These are phyloP conservation scores for Mortierella sp. DNA, from an alignment of 371 early-diverging fungal species.

Conservation along the genomic window DNA sequence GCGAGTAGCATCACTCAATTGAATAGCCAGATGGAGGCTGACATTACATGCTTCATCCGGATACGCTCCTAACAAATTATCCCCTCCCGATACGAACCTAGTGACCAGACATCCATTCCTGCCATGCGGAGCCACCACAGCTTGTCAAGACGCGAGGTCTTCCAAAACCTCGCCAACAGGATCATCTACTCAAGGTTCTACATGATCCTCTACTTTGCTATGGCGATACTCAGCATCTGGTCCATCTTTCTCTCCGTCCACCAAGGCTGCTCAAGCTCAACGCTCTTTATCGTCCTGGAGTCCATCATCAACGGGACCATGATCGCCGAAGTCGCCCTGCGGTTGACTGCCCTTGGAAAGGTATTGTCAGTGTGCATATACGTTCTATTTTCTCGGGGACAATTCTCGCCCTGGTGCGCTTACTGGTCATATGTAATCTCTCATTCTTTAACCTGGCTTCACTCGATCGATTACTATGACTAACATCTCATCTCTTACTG, in stretches of 20 bases:
- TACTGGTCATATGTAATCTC: background rate
- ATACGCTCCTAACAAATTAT: background rate
- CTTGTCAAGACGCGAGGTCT: conserved; percentile 72
- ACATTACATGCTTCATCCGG: background rate
- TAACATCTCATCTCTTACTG: background rate
- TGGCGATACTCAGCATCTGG: conserved; percentile 74
- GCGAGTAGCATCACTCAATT: too few relatives aligned
- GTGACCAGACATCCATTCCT: conserved; percentile 32
- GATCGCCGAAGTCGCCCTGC: conserved; percentile 79
- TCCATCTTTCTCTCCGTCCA: conserved; percentile 68
- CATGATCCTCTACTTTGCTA: conserved; percentile 75
- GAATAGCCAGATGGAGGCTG: too few relatives aligned
- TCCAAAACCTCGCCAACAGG: conserved; percentile 82
- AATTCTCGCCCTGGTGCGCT: background rate
- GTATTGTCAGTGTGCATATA: conserved; percentile 52
- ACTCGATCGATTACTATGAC: background rate
- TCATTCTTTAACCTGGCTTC: background rate
- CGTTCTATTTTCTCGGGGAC: background rate
- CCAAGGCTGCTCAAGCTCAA: conserved; percentile 61
- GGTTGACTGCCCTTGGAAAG: conserved; percentile 78
- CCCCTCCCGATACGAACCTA: background rate
- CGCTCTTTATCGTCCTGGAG: conserved; percentile 74
- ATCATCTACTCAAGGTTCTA: conserved; percentile 83
- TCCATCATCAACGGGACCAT: conserved; percentile 80
- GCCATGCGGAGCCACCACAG: conserved; percentile 60